Evolutionary conservation across 2,329 filamentous ascomycete species (phyloP).

Genomic region (Sporothrix brasiliensis): DNA sequence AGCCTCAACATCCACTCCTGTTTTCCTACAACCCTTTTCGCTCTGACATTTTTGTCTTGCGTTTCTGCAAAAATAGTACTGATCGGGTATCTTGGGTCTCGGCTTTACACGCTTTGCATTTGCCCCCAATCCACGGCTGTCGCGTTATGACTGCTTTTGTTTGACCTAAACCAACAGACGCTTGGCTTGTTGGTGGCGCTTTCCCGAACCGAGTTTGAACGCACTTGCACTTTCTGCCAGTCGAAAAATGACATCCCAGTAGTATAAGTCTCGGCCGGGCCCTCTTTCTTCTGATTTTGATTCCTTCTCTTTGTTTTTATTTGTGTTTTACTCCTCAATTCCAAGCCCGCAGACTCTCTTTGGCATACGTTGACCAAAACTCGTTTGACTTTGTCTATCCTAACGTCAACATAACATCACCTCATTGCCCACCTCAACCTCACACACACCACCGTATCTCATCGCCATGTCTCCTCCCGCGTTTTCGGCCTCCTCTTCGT

Average conservation of each 20-base stretch:
- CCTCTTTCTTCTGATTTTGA: neutral
- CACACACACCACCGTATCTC: neutral
- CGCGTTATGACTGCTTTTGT: neutral
- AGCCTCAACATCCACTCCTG: neutral
- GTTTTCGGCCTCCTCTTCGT: slow-evolving; percentile 7
- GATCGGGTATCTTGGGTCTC: slow-evolving; percentile 10
- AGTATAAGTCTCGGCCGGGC: slow-evolving; percentile 17
- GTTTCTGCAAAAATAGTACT: neutral
- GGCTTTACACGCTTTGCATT: neutral
- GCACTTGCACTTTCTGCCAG: neutral
- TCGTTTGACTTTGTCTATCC: no score
- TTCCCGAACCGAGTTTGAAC: slow-evolving; percentile 7
- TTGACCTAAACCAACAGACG: slow-evolving; percentile 18
- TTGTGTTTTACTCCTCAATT: neutral
- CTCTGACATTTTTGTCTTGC: neutral
- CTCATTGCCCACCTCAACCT: neutral
- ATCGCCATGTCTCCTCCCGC: slow-evolving; percentile 1
- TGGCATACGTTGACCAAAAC: neutral
- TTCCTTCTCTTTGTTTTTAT: neutral
- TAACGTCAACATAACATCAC: neutral
- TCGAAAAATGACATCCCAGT: slow-evolving; percentile 20
- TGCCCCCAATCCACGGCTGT: neutral
- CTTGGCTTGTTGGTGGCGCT: slow-evolving; percentile 8
- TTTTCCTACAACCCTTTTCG: neutral
- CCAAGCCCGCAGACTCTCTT: neutral